Conservation (phyloP, 257 asterid genomes). For the Echites panduratus region DNA sequence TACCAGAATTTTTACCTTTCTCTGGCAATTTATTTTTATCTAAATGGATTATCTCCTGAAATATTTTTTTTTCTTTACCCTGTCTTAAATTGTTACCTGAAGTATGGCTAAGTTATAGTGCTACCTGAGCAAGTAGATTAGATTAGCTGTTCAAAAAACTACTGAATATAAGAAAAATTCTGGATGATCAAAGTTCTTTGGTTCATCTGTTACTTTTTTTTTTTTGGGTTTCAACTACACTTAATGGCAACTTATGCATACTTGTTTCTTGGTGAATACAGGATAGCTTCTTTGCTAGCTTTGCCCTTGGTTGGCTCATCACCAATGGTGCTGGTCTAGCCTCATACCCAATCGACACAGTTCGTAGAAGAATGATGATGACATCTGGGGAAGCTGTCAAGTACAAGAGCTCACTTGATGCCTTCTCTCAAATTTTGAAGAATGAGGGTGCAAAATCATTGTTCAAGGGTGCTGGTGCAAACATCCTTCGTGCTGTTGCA, state of each 20-base stretch:
- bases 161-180: neutral
- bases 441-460: conserved; percentile 78
- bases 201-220: neutral
- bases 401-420: conserved; percentile 86
- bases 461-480: conserved; percentile 94
- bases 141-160: neutral
- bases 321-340: conserved; percentile 94
- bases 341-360: conserved; percentile 86
- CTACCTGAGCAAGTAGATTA: neutral
- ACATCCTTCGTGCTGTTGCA: conserved; percentile 85
- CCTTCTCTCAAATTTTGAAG: conserved; percentile 63
- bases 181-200: no score
- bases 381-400: conserved; percentile 92
- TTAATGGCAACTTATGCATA: neutral
- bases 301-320: conserved; percentile 91
- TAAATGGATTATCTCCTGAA: neutral
- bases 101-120: neutral
- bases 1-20: neutral
- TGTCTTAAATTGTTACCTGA: no score
- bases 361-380: conserved; percentile 97
- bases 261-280: conserved; percentile 29
- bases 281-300: conserved; percentile 94
- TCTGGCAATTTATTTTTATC: neutral
- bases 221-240: neutral
- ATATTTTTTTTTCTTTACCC: no score